A percentile compares a stretch with the other conserved stretches of the same genome.
Conservation (phyloP, 345 rosid species). For the Eucalyptus paniculata region DNA sequence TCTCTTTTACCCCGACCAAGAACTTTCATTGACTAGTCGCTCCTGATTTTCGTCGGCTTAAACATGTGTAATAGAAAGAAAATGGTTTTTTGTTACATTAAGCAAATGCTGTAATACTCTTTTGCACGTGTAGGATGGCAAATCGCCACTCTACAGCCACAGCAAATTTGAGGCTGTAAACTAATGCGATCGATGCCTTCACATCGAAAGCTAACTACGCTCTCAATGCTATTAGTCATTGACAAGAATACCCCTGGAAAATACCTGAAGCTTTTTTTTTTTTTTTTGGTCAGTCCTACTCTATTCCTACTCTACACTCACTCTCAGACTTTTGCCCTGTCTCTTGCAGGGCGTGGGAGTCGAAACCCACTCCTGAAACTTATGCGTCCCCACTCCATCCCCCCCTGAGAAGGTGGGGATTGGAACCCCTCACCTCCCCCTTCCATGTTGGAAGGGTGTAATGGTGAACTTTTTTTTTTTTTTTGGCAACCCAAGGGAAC, state of each 20-base stretch:
- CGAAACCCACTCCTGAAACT: no score
- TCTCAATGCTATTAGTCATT: not conserved
- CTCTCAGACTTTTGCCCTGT: no score
- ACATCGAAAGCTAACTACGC: not conserved
- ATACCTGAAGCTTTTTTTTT: not conserved
- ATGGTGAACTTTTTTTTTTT: no score
- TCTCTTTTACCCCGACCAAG: not conserved
- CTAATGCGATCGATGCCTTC: not conserved
- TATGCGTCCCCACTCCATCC: no score
- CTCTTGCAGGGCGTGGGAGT: no score
- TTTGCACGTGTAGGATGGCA: not conserved
- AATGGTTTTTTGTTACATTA: not conserved
- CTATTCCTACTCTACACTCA: no score
- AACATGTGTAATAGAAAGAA: not conserved
- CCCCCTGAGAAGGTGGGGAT: no score
- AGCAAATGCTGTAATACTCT: not conserved
- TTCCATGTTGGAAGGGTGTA: no score
- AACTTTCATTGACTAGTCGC: not conserved
- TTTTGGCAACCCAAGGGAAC: no score
- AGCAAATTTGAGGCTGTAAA: not conserved
- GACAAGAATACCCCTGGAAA: not conserved
- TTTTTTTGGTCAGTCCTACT: no score
- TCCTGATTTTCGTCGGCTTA: not conserved
- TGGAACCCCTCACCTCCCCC: no score
- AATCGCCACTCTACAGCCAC: not conserved